These are phyloP conservation scores for Fusarium burgessii DNA, from an alignment of 2,329 filamentous ascomycete genomes.

Conservation along the genomic window DNA sequence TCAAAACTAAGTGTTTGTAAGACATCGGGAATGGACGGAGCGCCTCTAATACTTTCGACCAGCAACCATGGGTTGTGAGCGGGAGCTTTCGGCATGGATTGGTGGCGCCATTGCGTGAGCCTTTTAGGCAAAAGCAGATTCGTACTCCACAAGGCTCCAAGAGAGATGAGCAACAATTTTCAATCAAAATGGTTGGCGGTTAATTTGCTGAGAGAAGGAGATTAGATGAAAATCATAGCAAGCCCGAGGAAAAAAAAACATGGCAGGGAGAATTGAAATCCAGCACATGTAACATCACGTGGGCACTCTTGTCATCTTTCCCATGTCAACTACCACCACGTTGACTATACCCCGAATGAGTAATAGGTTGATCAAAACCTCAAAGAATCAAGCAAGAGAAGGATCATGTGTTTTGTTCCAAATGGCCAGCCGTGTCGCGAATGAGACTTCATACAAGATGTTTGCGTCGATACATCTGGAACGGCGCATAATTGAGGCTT, in stretches of 20 bases:
- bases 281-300: constrained; percentile 26
- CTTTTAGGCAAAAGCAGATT: constrained; percentile 23
- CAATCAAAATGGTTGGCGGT: constrained; percentile 1
- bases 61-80: constrained; percentile 6
- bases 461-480: background rate
- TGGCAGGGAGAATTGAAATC: no score
- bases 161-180: background rate
- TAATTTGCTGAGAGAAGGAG: background rate
- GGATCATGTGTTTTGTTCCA: background rate
- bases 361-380: background rate
- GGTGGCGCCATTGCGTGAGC: constrained; percentile 20
- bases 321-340: background rate
- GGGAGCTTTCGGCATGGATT: constrained; percentile 21
- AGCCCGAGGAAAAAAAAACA: background rate
- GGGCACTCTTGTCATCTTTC: background rate
- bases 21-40: constrained; percentile 40
- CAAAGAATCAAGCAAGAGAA: background rate
- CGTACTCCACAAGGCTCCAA: background rate
- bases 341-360: no score
- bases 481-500: constrained; percentile 18
- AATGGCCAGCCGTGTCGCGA: background rate
- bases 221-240: background rate
- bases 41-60: constrained; percentile 2
- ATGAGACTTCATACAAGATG: background rate
- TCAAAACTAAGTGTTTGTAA: constrained; percentile 4